Conservation (phyloP, 75 land plant genomes). For the Picea sitchensis region DNA sequence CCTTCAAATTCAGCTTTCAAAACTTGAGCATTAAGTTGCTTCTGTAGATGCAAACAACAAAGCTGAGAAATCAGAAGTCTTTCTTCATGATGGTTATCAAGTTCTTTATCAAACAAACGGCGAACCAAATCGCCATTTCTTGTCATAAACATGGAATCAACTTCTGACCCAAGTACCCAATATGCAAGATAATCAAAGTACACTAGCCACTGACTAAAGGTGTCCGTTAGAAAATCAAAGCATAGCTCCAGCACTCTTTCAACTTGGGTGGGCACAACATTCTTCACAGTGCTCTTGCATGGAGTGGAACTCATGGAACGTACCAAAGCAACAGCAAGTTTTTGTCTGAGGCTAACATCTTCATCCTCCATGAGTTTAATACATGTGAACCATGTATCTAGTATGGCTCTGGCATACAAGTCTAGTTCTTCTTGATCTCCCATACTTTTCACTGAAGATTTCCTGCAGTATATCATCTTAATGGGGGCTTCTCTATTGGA, state of each 20-base stretch:
- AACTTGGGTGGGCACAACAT: conserved; percentile 73
- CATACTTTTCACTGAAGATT: neutral
- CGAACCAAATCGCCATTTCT: conserved; percentile 68
- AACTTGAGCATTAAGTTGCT: conserved; percentile 20
- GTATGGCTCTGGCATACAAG: conserved; percentile 33
- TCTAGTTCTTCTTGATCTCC: conserved; percentile 17
- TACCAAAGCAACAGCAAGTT: conserved; percentile 57
- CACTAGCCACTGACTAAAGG: conserved; percentile 63
- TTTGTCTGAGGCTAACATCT: conserved; percentile 64
- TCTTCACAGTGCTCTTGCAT: conserved; percentile 14
- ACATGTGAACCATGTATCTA: conserved; percentile 67
- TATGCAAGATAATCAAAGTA: conserved; percentile 56
- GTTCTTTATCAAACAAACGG: conserved; percentile 90
- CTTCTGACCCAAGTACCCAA: conserved; percentile 41
- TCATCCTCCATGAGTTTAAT: conserved; percentile 90
- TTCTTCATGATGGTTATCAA: conserved; percentile 99
- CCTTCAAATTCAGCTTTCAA: conserved; percentile 1
- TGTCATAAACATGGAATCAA: conserved; percentile 21
- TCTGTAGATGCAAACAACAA: conserved; percentile 79
- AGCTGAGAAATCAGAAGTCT: conserved; percentile 78
- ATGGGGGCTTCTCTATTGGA: conserved; percentile 1
- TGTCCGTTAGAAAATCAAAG: conserved; percentile 57
- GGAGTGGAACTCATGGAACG: conserved; percentile 21
- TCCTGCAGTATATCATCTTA: neutral
- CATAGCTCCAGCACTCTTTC: conserved; percentile 77